Base-by-base conservation (phyloP, 306 rosid species). In the Lagenaria siceraria region DNA sequence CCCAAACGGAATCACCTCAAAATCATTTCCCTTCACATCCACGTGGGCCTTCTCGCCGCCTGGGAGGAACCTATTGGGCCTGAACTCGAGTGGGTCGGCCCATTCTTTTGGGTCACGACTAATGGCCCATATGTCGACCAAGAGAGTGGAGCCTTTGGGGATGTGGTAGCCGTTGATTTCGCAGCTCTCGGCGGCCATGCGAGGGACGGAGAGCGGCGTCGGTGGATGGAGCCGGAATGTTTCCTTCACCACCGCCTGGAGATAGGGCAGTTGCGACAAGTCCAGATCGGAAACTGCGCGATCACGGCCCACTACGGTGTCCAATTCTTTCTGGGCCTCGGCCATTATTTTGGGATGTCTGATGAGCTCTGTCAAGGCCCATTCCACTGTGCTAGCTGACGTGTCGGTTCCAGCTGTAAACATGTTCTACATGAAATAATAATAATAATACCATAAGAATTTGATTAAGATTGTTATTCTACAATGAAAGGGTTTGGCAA, bases 181-280 rank as follows among this genome's bases (percentile, higher is more conserved):
- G 69, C 92, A 87, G 29, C 87, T 85, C 3, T 93, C 77, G 0
- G 83, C 19, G 0, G 91, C 89, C 18, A 86, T 75, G 0, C 92
- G 89, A 1, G 98, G 98, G 0, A 93, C 80, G 1, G 97, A 91
- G n/a, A 93, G 91, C 0, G 98, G 98, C 12, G 98, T 89, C n/a
- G 98, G 78, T 1, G 98, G 97, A 81, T 93, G 98, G 17, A 93
- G 90, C 19, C 97, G 90, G 22, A 93, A 88, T 0, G 92, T 85
- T 77, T 93, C 98, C 79, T 93, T 93, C 27, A 93, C 77, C n/a
- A 90, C 90, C 6, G 97, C 96, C 1, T 93, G 90, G 29, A 93
- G 84, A 82, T 87, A 91, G n/a, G 87, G 78, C 7, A 93, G 79
- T 8, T 83, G 33, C 10, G 88, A 54, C 0, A 93, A 12, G 82